Evolutionary conservation across 2,329 filamentous ascomycete genomes (phyloP), one percentile per base, ranked within the genome.

Genomic region (Fonsecaea pedrosoi): DNA sequence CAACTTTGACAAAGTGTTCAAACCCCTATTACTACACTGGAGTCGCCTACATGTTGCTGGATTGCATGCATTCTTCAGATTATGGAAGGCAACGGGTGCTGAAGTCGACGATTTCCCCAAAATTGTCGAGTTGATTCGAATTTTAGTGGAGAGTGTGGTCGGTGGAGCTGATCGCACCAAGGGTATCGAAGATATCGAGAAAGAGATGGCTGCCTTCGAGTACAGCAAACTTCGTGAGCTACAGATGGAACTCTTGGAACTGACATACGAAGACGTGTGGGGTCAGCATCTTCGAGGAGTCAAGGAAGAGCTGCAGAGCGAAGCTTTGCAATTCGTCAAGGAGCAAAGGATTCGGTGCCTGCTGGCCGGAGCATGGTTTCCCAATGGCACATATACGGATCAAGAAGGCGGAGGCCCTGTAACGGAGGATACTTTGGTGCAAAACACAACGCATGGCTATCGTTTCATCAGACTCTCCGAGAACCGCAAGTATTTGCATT

Each of bases 261-360:
- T 95, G 70, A 92, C 92, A 0, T 98, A 98, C 75, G 94, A 98
- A 77, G 92, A 96, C 76, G 91, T 91, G 57, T 99, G 95, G 95
- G 94, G 94, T 12, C 87, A 91, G 69, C 93, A 98, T 78, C 84
- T 99, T 34, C 87, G 87, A 70, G 92, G 95, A 79, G 92, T 97
- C n/a, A 90, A 93, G 38, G 92, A 97, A 62, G 92, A 96, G 77
- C 84, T 98, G 54, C 91, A 92, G 72, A 89, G 94, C 74, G 95
- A 99, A 78, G 93, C 94, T 10, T 81, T 97, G 62, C 92, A 97
- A 74, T 99, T 99, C 75, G 92, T 98, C 79, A 97, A 97, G 79
- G 95, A 99, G 80, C 95, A 99, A 78, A 89, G 95, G 42, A 91
- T 98, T 68, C 87, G 95, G 62, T 97, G 94, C 76, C 82, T 99